Evolutionary conservation across 2,329 filamentous ascomycete species (phyloP).

Genomic region (Pestalotiopsis sp.): DNA sequence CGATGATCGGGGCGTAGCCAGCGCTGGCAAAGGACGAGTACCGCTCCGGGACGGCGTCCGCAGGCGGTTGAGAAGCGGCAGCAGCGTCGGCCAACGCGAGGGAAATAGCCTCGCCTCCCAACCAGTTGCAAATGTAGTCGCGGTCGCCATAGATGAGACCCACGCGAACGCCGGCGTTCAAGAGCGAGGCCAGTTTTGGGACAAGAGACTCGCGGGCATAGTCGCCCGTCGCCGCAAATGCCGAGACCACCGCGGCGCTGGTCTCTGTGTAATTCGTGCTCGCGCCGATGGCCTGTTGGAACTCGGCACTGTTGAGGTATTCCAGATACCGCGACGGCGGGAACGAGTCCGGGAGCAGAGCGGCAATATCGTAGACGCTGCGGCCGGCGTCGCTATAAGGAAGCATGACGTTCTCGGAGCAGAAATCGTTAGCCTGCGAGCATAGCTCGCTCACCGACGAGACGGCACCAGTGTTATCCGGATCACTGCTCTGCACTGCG

Average conservation of each 20-base stretch:
- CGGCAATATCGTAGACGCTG: slow-evolving; percentile 31
- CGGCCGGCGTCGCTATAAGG: slow-evolving; percentile 37
- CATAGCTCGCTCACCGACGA: slow-evolving; percentile 59
- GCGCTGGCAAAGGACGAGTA: slow-evolving; percentile 56
- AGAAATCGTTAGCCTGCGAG: slow-evolving; percentile 53
- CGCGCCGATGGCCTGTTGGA: slow-evolving; percentile 59
- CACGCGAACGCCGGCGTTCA: slow-evolving; percentile 58
- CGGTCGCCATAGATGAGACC: slow-evolving; percentile 59
- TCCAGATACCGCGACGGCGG: slow-evolving; percentile 54
- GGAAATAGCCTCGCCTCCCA: slow-evolving; percentile 54
- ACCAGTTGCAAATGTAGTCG: slow-evolving; percentile 59
- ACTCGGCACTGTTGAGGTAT: slow-evolving; percentile 56
- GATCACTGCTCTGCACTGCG: slow-evolving; percentile 49
- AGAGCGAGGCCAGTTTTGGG: slow-evolving; percentile 49
- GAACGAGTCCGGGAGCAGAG: slow-evolving; percentile 47
- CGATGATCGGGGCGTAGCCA: slow-evolving; percentile 65
- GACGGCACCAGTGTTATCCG: slow-evolving; percentile 58
- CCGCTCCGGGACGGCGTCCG: neutral
- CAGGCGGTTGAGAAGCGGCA: slow-evolving; percentile 45
- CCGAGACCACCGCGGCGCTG: slow-evolving; percentile 40
- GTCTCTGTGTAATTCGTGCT: slow-evolving; percentile 58
- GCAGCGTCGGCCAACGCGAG: slow-evolving; percentile 42
- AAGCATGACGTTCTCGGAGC: slow-evolving; percentile 60
- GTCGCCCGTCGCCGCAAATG: slow-evolving; percentile 40
- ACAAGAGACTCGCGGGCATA: slow-evolving; percentile 32